These are phyloP conservation scores for Tolypocladium inflatum DNA, from an alignment of 2,329 filamentous ascomycete genomes.

Conservation along the genomic window DNA sequence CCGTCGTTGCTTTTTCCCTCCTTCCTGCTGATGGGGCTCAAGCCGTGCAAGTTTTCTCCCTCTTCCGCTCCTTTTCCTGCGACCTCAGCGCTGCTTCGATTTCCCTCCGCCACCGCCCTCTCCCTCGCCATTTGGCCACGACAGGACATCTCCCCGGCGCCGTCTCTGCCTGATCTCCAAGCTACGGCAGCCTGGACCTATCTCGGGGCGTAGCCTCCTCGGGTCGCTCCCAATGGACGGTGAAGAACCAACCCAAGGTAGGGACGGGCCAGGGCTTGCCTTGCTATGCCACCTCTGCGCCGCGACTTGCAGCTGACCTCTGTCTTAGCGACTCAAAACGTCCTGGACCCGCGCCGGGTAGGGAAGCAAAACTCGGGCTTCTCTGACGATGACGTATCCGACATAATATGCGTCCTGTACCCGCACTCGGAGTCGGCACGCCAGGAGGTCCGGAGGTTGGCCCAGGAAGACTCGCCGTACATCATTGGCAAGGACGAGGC, in stretches of 20 bases:
- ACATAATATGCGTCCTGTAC: conserved; percentile 83
- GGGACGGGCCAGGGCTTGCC: neutral
- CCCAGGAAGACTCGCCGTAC: conserved; percentile 35
- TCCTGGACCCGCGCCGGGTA: conserved; percentile 69
- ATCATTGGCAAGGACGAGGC: conserved; percentile 39
- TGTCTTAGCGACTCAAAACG: conserved; percentile 20
- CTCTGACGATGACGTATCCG: conserved; percentile 70
- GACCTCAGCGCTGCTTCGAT: neutral
- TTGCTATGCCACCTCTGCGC: neutral
- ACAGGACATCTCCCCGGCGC: neutral
- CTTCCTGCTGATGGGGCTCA: neutral
- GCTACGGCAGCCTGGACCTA: neutral
- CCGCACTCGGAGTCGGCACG: conserved; percentile 67
- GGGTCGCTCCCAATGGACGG: conserved; percentile 31
- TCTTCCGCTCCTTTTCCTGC: neutral
- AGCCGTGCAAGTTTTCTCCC: neutral
- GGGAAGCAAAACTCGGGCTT: conserved; percentile 78
- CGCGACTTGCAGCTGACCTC: neutral
- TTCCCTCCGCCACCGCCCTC: neutral
- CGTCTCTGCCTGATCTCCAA: neutral
- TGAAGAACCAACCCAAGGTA: conserved; percentile 35
- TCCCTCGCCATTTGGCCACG: neutral
- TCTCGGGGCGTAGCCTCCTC: conserved; percentile 3
- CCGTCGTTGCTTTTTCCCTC: neutral
- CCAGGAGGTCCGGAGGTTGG: conserved; percentile 52